Evolutionary conservation across 352 stramenopile species (phyloP).

Genomic region (Pythium dissimile): DNA sequence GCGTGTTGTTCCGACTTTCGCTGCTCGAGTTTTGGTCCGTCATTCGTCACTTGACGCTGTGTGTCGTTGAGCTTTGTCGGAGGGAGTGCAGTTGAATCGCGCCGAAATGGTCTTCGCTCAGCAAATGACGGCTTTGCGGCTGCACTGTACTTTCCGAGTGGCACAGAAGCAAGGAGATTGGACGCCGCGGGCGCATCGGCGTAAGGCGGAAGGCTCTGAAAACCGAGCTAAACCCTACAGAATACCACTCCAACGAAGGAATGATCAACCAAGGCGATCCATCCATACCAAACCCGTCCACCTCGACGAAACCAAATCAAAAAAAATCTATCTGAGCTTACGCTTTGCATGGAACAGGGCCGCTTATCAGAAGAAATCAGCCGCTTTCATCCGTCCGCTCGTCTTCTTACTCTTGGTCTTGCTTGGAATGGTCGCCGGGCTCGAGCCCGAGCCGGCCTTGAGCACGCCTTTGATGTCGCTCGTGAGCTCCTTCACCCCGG

Average conservation of each 20-base stretch:
- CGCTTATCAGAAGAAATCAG: constrained; percentile 61
- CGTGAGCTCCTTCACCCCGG: constrained; percentile 41
- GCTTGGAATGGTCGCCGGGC: constrained; percentile 13
- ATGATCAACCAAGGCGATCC: too few relatives aligned
- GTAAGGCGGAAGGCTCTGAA: neutral
- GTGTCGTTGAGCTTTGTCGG: constrained; percentile 53
- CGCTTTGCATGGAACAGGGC: neutral
- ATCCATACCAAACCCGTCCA: too few relatives aligned
- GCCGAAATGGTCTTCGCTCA: constrained; percentile 52
- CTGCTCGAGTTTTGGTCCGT: constrained; percentile 10
- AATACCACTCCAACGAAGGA: too few relatives aligned
- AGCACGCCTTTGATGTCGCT: constrained; percentile 72
- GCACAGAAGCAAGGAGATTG: constrained; percentile 43
- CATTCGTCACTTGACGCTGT: constrained; percentile 28
- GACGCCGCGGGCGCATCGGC: constrained; percentile 20
- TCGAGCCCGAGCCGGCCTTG: constrained; percentile 38
- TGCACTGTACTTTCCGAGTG: constrained; percentile 55
- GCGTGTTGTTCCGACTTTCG: constrained; percentile 10
- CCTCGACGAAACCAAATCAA: too few relatives aligned
- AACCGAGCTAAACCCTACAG: neutral
- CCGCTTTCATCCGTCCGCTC: constrained; percentile 58
- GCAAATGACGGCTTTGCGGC: constrained; percentile 51
- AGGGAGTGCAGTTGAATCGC: constrained; percentile 58
- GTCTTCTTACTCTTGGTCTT: constrained; percentile 29
- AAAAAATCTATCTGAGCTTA: constrained; percentile 22